phyloP scores from a whole-genome alignment of 2,329 filamentous ascomycete genomes.

The Chaetomium strumarium region DNA sequence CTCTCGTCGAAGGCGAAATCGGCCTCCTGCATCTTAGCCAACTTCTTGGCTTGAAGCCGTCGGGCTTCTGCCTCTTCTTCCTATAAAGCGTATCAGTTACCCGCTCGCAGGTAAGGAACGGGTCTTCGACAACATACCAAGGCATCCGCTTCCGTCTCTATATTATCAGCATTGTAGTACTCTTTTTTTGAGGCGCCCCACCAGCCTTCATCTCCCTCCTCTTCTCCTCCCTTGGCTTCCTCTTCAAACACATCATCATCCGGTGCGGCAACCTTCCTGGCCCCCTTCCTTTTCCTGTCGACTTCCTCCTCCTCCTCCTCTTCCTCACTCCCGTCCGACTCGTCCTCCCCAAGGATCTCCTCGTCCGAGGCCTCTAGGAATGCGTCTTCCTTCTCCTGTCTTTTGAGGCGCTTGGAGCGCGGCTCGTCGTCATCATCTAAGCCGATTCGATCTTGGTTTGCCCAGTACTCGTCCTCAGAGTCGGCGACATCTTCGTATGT shows the following conservation, averaged over 20 bases:
- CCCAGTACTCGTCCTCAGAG: conserved; percentile 89
- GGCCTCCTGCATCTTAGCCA: conserved; percentile 80
- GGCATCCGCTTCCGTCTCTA: conserved; percentile 61
- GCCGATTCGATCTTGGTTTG: conserved; percentile 78
- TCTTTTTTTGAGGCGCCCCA: conserved; percentile 88
- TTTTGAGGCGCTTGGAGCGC: conserved; percentile 69
- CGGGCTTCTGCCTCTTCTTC: conserved; percentile 91
- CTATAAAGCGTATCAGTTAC: conserved; percentile 11
- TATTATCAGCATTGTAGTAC: conserved; percentile 83
- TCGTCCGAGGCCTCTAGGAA: conserved; percentile 57
- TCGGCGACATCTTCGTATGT: conserved; percentile 83
- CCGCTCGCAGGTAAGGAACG: not conserved
- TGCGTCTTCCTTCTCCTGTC: conserved; percentile 59
- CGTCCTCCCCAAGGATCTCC: conserved; percentile 39
- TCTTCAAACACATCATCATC: conserved; percentile 49
- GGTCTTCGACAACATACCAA: conserved; percentile 33
- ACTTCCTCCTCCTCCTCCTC: conserved; percentile 30
- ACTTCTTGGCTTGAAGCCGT: conserved; percentile 82
- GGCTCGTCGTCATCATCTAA: conserved; percentile 70
- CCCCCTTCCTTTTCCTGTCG: conserved; percentile 23
- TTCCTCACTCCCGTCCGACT: conserved; percentile 25
- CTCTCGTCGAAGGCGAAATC: conserved; percentile 91
- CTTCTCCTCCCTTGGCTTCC: conserved; percentile 43
- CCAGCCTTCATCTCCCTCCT: conserved; percentile 57
- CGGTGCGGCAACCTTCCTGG: conserved; percentile 25